Evolutionary conservation across 2,329 filamentous ascomycete genomes (phyloP).

Genomic region (Tolypocladium paradoxum): DNA sequence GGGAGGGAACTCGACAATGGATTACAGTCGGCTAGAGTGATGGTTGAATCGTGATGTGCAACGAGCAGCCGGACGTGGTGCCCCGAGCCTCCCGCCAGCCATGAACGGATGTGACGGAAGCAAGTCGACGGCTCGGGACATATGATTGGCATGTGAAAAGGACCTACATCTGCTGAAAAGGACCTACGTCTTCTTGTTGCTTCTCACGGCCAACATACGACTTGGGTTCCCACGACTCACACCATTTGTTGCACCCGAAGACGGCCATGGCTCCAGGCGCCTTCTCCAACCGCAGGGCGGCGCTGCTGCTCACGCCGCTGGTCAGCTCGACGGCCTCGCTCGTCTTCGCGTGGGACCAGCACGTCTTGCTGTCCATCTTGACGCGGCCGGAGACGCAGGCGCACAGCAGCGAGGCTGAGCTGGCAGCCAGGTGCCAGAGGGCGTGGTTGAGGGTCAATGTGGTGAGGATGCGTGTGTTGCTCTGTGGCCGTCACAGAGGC

Average conservation of each 20-base stretch:
- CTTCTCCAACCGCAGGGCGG: conserved; percentile 25
- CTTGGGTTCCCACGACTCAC: neutral
- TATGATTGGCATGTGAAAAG: too few species aligned
- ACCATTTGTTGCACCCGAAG: too few species aligned
- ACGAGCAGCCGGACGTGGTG: too few species aligned
- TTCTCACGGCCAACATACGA: too few species aligned
- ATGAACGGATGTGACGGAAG: too few species aligned
- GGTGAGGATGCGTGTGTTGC: conserved; percentile 18
- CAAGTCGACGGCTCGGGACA: too few species aligned
- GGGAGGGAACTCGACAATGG: neutral
- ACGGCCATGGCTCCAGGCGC: conserved; percentile 27
- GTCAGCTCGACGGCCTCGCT: conserved; percentile 36
- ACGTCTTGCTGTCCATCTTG: conserved; percentile 28
- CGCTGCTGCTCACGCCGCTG: conserved; percentile 32
- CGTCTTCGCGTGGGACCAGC: conserved; percentile 33
- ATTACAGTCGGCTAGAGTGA: neutral
- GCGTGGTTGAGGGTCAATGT: conserved; percentile 21
- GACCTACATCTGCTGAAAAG: too few species aligned
- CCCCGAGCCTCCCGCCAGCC: neutral
- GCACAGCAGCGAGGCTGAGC: too few species aligned
- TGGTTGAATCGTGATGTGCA: neutral
- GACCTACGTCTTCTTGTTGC: too few species aligned
- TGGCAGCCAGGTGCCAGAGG: too few species aligned
- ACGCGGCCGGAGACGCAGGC: conserved; percentile 16
- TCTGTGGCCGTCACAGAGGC: conserved; percentile 11